Evolutionary conservation across 2,329 filamentous ascomycete genomes (phyloP).

Genomic region (Xylaria sp.): DNA sequence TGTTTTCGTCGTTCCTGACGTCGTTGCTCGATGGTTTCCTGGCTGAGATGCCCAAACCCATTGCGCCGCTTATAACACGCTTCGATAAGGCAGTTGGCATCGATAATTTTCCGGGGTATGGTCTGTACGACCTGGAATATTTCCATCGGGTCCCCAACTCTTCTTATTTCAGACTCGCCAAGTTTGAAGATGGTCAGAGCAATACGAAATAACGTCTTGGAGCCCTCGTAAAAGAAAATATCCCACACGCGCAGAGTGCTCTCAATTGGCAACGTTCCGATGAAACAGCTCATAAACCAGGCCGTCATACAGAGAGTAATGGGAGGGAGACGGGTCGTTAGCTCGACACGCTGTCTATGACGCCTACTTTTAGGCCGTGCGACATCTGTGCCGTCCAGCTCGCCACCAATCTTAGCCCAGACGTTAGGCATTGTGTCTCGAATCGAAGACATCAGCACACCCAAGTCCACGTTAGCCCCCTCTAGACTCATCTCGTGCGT

Average conservation of each 20-base stretch:
- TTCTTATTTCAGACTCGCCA: constrained; percentile 82
- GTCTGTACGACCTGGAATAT: constrained; percentile 95
- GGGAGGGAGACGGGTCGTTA: constrained; percentile 75
- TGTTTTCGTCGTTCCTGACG: constrained; percentile 73
- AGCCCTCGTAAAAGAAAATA: constrained; percentile 94
- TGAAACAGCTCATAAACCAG: constrained; percentile 98
- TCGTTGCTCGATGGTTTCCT: constrained; percentile 82
- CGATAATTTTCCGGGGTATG: constrained; percentile 81
- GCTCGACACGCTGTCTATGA: constrained; percentile 55
- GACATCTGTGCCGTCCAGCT: constrained; percentile 66
- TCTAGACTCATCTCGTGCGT: constrained; percentile 93
- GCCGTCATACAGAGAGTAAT: constrained; percentile 93
- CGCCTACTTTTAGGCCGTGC: constrained; percentile 54
- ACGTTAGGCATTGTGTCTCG: constrained; percentile 84
- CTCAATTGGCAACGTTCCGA: constrained; percentile 91
- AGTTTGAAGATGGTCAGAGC: constrained; percentile 92
- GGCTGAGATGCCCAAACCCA: constrained; percentile 83
- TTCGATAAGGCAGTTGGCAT: constrained; percentile 85
- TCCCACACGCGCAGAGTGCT: constrained; percentile 95
- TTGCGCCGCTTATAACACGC: constrained; percentile 83
- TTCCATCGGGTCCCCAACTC: constrained; percentile 88
- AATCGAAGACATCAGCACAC: constrained; percentile 89
- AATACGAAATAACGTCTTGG: constrained; percentile 92
- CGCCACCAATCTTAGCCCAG: constrained; percentile 88
- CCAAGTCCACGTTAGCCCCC: constrained; percentile 92